These are phyloP conservation scores for Rhamnella rubrinervis DNA, from an alignment of 331 rosid species.

Conservation along the genomic window DNA sequence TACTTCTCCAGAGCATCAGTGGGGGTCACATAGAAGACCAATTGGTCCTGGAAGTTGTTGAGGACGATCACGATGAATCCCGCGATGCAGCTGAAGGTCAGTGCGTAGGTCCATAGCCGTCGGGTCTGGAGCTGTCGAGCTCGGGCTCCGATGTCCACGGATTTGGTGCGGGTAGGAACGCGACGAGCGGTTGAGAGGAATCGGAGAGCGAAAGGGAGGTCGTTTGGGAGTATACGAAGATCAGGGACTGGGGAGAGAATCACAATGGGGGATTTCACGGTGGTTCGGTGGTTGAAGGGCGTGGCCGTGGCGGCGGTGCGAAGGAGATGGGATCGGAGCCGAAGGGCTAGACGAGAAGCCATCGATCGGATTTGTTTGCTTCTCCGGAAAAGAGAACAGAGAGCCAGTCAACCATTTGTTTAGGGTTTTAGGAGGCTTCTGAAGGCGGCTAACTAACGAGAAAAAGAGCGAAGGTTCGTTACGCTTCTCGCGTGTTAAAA, in stretches of 20 bases:
- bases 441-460: no score
- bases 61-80: constrained; percentile 87
- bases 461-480: no score
- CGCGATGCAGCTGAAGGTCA: constrained; percentile 61
- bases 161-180: constrained; percentile 42
- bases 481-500: no score
- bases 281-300: constrained; percentile 11
- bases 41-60: constrained; percentile 67
- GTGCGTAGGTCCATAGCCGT: constrained; percentile 81
- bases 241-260: constrained; percentile 20
- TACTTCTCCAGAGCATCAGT: constrained; percentile 64
- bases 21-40: constrained; percentile 87
- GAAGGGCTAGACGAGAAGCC: constrained; percentile 56
- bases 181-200: constrained; percentile 69
- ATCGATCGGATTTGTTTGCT: constrained; percentile 1
- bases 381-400: no score
- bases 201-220: constrained; percentile 34
- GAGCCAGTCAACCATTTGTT: no score
- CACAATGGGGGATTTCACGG: constrained; percentile 22
- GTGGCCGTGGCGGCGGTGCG: constrained; percentile 21
- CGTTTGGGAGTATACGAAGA: constrained; percentile 1
- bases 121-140: constrained; percentile 87
- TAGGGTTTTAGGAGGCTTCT: no score
- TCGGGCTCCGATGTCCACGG: constrained; percentile 73
- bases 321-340: constrained; percentile 60